Evolutionary conservation across 2,329 filamentous ascomycete species (phyloP), one percentile per base, ranked within the genome.

Genomic region (Amesomyces nigricolor): DNA sequence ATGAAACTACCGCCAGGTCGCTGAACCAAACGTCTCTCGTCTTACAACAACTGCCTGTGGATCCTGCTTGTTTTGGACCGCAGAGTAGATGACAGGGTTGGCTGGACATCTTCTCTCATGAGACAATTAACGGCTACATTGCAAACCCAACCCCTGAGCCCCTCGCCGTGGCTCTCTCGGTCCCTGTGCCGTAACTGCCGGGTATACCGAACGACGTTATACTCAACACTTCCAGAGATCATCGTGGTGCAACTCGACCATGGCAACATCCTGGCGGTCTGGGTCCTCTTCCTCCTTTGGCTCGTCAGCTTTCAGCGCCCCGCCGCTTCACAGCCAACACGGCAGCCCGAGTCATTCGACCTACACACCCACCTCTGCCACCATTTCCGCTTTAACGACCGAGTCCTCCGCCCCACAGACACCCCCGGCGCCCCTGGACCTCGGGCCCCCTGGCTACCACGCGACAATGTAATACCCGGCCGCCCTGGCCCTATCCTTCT

Each of bases 361-460:
- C 51, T 78, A 72, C 71, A 77, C 76, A 56, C 74, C 75, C 22
- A 73, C 69, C 53, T 76, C 75, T n/a, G 73, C 72, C 54, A 68
- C 58, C 37, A 60, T 74, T 55, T 78, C 76, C 53, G 73, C 73
- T 56, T 54, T 69, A 50, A 70, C 71, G 37, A 67, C 69, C 44
- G 68, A 71, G 54, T 69, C 70, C 16, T 77, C 75, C 53, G 71
- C 67, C 52, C 69, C 69, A 58, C 67, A 72, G 61, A 69, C 70
- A 56, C 67, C 73, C 59, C 67, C 77, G 53, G 68, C 69, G 52
- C 73, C 76, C 37, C 71, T 79, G 42, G 77, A 80, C 62, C 70
- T 80, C 45, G 77, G 77, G 4, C 77, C 77, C 51, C 77, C 77
- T 35, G 77, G 77, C 50, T 80, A 76, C 61, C 74, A 78, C 70